Evolutionary conservation across 2,329 filamentous ascomycete species (phyloP), one percentile per base, ranked within the genome.

Genomic region (Fusarium multiceps): DNA sequence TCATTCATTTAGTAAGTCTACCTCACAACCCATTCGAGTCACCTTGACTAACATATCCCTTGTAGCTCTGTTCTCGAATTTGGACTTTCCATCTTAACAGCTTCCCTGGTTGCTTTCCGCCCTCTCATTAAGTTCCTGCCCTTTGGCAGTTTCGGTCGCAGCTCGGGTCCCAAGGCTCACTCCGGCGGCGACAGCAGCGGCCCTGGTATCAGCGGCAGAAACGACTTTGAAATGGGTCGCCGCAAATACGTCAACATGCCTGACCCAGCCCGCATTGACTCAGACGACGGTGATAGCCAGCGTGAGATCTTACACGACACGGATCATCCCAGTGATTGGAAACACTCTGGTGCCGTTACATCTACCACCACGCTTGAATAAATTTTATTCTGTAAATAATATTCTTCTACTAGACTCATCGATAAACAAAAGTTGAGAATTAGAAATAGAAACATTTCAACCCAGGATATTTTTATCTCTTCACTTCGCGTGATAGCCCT

Each of bases 101-200:
- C 56, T 3, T 59, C 49, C 2, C 20, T 55, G 16, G 49, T 59
- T 8, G 56, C 56, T 5, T 59, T 59, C 20, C 56, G 56, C 6
- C 49, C 56, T 1, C 49, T 59, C 7, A 59, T 59, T 13, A 59
- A 59, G 41, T 59, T 40, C 10, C 25, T 59, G 16, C 56, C 56
- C 3, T 59, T 59, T 3, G 56, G 49, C 23, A 59, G 49, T 8
- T 21, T 45, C 12, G 41, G 49, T 10, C 49, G 49, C 8, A 59
- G 56, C 21, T 59, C 56, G 10, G 30, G 56, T 11, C 40, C 10
- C 12, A 25, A 23, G 27, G 41, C 16, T 1, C 49, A 30, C 3
- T 55, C 56, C 13, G 49, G n/a, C 4, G 55, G 41, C 4, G 30
- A 37, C 4, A 25, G 30, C 16, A 49, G 30, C n/a, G 49, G 30